Evolutionary conservation across 345 rosid species (phyloP), one percentile per base, ranked within the genome.

Genomic region (Isatis tinctoria): DNA sequence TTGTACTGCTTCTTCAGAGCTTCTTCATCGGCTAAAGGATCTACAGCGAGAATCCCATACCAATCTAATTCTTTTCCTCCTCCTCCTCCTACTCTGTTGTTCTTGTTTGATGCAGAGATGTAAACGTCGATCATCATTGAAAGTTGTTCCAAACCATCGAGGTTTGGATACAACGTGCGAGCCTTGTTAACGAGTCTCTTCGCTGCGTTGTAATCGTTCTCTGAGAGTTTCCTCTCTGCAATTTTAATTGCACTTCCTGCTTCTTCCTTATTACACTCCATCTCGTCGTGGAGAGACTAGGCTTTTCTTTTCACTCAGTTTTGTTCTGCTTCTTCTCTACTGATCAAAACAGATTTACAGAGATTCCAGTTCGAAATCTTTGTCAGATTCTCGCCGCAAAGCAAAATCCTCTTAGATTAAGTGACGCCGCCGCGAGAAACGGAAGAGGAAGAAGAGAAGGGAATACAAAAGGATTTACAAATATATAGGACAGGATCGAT

Each of bases 21-120:
- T 6, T 87, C 96, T 39, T 86, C 91, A 72, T 87, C 86, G 70
- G 83, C 88, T 62, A 52, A 79, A 27, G 91, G 84, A 67, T 75
- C 83, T 7, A 80, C 81, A 43, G 88, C 86, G 17, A 89, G 88
- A 28, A 89, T 60, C 44, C 86, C 83, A 12, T 87, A 87, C 97
- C 97, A 91, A 76, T 87, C 88, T 7, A 61, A 52, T 67, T 90
- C 89, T 3, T 11, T 18, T 17, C 87, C 85, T 30, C 69, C n/a
- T n/a, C n/a, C n/a, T n/a, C n/a, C 68, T n/a, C n/a, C n/a, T n/a
- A n/a, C n/a, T n/a, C n/a, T 3, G 51, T n/a, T 24, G 17, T 7
- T 70, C 35, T 43, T 69, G 30, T 57, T 59, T n/a, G 67, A 8
- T 47, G 49, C 74, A 11, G 39, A 16, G 20, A 60, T 12, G 20